phyloP scores from a whole-genome alignment of 2,329 filamentous ascomycete species.

The Simplicillium aogashimaense region DNA sequence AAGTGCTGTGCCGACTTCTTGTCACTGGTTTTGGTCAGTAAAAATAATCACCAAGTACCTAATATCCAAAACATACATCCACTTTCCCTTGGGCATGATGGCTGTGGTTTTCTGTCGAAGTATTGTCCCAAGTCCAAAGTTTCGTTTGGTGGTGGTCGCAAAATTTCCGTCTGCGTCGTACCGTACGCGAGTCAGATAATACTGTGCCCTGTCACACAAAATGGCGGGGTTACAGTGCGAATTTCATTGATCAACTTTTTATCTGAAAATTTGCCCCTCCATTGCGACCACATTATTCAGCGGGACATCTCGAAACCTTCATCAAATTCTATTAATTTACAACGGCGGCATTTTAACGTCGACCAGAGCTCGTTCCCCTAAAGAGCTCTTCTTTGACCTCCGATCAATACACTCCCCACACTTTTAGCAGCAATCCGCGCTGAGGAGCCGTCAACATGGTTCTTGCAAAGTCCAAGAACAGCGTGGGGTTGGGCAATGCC shows the following conservation, averaged over 20 bases:
- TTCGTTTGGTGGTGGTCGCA: conserved; percentile 12
- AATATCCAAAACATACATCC: conserved; percentile 38
- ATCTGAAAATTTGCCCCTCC: conserved; percentile 39
- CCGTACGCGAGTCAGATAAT: conserved; percentile 9
- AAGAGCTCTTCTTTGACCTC: neutral
- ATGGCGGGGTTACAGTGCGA: conserved; percentile 17
- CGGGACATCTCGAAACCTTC: conserved; percentile 11
- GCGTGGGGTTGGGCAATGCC: conserved; percentile 88
- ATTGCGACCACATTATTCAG: conserved; percentile 30
- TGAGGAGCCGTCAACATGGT: conserved; percentile 33
- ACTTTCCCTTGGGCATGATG: conserved; percentile 68
- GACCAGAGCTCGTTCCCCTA: neutral
- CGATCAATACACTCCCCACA: neutral
- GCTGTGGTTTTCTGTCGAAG: conserved; percentile 12
- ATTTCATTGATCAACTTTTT: conserved; percentile 6
- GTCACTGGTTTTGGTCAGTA: conserved; percentile 38
- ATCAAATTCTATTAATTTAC: neutral
- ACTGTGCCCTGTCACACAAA: conserved; percentile 14
- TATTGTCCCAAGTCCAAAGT: conserved; percentile 2
- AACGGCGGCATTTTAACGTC: neutral
- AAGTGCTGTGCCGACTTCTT: conserved; percentile 93
- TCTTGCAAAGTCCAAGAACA: conserved; percentile 84
- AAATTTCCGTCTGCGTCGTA: conserved; percentile 15
- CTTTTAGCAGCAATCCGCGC: neutral
- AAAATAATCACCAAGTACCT: neutral